Evolutionary conservation across 257 asterid genomes (phyloP), one percentile per base, ranked within the genome.

Genomic region (Nicotiana tabacum): DNA sequence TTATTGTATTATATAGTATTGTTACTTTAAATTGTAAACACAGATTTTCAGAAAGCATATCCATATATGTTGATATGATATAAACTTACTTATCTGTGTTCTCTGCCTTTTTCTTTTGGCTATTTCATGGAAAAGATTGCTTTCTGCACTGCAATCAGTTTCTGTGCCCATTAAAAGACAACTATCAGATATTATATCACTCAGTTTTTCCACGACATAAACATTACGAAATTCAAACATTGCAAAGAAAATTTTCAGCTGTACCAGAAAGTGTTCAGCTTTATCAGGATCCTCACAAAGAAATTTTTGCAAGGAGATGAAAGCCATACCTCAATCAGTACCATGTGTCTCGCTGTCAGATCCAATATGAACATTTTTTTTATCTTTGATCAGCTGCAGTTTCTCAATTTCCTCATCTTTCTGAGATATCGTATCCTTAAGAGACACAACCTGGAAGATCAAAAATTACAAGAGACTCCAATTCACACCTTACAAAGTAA

Each of bases 261-360:
- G 33, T 32, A 61, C 74, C 80, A 43, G 84, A 84, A 13, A 53
- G 62, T 37, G 77, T 84, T 69, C 66, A 55, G 88, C 77, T 74
- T 83, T 37, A 56, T 81, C 24, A 69, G 74, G 77, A 83, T 82
- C 51, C 81, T 81, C 66, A 17, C 33, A 1, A 39, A 33, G 66
- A 78, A 68, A 66, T 43, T n/a, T 62, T 70, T 88, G 57, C 74
- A 80, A 58, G 84, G 85, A 77, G 83, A 83, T 65, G 83, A 46
- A 76, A 76, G 43, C 72, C 86, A 68, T 90, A 89, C 96, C 96
- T 90, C 83, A 83, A 81, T 81, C 92, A 87, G 87, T 53, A 43
- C 77, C 46, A 9, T 82, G 78, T 82, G 77, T 83, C 83, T 83
- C 86, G 56, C 57, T 29, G 29, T 39, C 43, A 62, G 55, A 56